Percentiles rank a stretch among this genome's conserved stretches.
Evolutionary conservation across 179 eudicot genomes (phyloP).

Genomic region (Vitellaria paradoxa): DNA sequence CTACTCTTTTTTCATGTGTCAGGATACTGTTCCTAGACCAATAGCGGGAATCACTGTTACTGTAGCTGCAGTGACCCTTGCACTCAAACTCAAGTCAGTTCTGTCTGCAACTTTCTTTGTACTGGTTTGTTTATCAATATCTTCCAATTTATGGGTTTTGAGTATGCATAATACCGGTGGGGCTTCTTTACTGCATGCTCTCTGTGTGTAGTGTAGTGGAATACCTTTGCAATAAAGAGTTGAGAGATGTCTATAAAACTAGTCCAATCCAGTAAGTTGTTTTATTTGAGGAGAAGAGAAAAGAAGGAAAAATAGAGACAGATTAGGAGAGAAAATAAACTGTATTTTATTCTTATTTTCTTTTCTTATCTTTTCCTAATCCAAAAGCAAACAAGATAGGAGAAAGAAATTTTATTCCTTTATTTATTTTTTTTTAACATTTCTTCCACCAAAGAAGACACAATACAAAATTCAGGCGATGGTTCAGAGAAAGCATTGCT

Average conservation of each 20-base stretch:
- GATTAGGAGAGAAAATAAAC: no score
- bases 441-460: no score
- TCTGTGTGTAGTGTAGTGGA: not conserved
- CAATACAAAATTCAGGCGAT: constrained; percentile 19
- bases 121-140: constrained; percentile 46
- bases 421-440: no score
- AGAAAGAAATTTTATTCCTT: no score
- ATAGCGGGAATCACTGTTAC: constrained; percentile 66
- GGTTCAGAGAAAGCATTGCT: constrained; percentile 45
- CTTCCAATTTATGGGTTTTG: not conserved
- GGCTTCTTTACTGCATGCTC: not conserved
- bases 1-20: constrained; percentile 9
- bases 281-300: no score
- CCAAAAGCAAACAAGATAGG: no score
- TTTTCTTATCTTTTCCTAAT: no score
- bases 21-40: constrained; percentile 84
- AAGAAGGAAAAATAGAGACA: no score
- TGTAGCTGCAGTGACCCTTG: constrained; percentile 44
- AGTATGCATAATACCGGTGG: not conserved
- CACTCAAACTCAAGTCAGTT: constrained; percentile 69
- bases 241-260: no score
- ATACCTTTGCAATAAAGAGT: not conserved
- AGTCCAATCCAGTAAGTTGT: no score
- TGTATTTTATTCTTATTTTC: no score
- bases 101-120: constrained; percentile 76